Conservation (phyloP, 2,329 filamentous ascomycete genomes). For the Trematosphaeria pertusa region DNA sequence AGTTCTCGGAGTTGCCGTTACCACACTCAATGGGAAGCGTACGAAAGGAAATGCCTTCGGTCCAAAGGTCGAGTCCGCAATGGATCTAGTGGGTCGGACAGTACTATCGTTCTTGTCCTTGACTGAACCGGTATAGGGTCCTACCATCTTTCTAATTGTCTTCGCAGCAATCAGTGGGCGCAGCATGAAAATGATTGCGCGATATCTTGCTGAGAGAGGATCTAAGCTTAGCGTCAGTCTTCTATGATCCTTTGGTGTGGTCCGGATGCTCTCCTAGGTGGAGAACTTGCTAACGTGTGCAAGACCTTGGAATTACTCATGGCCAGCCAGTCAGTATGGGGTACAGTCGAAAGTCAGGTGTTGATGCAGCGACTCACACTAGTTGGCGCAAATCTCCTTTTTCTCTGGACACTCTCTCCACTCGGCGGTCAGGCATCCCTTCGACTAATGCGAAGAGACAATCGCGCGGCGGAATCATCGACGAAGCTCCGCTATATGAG, state of each 20-base stretch:
- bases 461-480: neutral
- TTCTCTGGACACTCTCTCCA: constrained; percentile 47
- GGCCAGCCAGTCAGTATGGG: constrained; percentile 48
- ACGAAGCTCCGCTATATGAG: constrained; percentile 36
- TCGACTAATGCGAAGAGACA: constrained; percentile 30
- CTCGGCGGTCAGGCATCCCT: constrained; percentile 47
- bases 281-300: constrained; percentile 4
- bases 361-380: constrained; percentile 37
- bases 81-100: constrained; percentile 32
- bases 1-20: constrained; percentile 37
- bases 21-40: constrained; percentile 34
- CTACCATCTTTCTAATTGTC: constrained; percentile 46
- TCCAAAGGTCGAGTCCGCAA: constrained; percentile 34
- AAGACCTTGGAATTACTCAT: constrained; percentile 45
- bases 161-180: constrained; percentile 45
- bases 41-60: constrained; percentile 31
- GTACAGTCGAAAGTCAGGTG: constrained; percentile 43
- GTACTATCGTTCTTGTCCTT: too few relatives aligned
- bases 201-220: constrained; percentile 43
- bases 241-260: too few relatives aligned
- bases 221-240: constrained; percentile 37
- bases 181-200: constrained; percentile 45
- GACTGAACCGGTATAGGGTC: too few relatives aligned
- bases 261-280: constrained; percentile 1
- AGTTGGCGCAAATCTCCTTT: constrained; percentile 39